These are phyloP conservation scores for Beauveria pseudobassiana DNA, from an alignment of 2,329 filamentous ascomycete genomes.

Conservation along the genomic window DNA sequence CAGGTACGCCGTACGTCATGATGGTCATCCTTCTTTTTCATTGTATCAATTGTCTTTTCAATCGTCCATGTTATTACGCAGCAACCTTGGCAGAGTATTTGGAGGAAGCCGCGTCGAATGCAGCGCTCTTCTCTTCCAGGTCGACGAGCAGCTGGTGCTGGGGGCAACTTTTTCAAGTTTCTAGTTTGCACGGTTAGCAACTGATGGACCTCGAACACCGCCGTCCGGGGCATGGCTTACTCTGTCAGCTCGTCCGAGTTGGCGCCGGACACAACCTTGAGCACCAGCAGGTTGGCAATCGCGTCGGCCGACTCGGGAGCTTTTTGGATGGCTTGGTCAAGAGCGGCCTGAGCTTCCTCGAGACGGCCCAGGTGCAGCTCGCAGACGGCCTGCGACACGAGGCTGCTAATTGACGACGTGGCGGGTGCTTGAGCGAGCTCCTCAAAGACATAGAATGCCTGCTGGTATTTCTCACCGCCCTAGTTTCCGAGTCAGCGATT, in stretches of 20 bases:
- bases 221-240: conserved; percentile 37
- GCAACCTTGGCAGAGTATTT: conserved; percentile 85
- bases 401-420: conserved; percentile 65
- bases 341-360: conserved; percentile 80
- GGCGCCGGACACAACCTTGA: conserved; percentile 71
- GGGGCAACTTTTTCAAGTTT: conserved; percentile 48
- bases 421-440: conserved; percentile 85
- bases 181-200: conserved; percentile 31
- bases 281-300: conserved; percentile 75
- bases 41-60: not conserved
- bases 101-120: conserved; percentile 77
- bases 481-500: conserved; percentile 31
- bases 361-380: conserved; percentile 84
- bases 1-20: conserved; percentile 2
- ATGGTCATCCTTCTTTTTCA: conserved; percentile 4
- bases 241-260: conserved; percentile 53
- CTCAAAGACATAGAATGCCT: conserved; percentile 95
- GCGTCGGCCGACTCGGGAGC: conserved; percentile 64
- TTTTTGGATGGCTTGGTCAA: conserved; percentile 72
- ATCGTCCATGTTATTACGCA: conserved; percentile 26
- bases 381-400: conserved; percentile 82
- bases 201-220: not conserved
- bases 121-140: conserved; percentile 69
- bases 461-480: conserved; percentile 94
- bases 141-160: conserved; percentile 67